Base-by-base conservation (phyloP, 495 filamentous ascomycete species). In the Trypethelium eluteriae region DNA sequence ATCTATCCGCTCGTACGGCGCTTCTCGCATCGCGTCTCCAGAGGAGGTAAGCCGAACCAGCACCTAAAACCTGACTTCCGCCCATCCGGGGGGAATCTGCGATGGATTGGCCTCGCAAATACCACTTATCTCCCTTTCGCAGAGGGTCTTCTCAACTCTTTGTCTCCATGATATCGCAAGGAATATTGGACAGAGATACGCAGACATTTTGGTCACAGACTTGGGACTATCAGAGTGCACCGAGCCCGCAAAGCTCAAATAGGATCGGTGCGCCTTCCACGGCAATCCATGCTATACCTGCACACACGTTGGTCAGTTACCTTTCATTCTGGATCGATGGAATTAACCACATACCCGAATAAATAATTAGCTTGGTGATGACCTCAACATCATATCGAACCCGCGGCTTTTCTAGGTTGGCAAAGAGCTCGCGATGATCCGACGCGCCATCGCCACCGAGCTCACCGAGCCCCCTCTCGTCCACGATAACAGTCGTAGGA, bases 371-470 rank as follows among this genome's bases (percentile, higher is more conserved):
- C 78, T 96, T 98, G 18, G 94, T 98, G 50, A 98, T 85, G 32
- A 98, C 93, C 74, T 98, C 94, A 9, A 97, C 93, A 78, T 98
- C 94, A 73, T 98, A 98, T 69, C 92, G 82, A 38, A 96, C 92
- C 64, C 94, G 85, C 25, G 94, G 92, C 76, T 87, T 92, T 65
- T 92, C 87, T 63, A 98, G 83, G 74, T 82, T 85, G 18, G 86
- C 86, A 74, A 97, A 96, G 71, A 98, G 85, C 72, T 96, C 90
- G 68, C 83, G 85, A 72, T 95, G 89, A 46, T 88, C 83, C 7
- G 53, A 59, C 2, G 53, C 32, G n/a, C 53, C 53, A 18, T 59
- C 53, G 7, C n/a, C 53, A 9, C 53, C 53, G 14, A 59, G 36
- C 10, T 10, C 53, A 9, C 7, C 32, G 32, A 5, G 10, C 10